Base-by-base conservation (phyloP, 2,329 filamentous ascomycete species). In the Aspergillus udagawae region DNA sequence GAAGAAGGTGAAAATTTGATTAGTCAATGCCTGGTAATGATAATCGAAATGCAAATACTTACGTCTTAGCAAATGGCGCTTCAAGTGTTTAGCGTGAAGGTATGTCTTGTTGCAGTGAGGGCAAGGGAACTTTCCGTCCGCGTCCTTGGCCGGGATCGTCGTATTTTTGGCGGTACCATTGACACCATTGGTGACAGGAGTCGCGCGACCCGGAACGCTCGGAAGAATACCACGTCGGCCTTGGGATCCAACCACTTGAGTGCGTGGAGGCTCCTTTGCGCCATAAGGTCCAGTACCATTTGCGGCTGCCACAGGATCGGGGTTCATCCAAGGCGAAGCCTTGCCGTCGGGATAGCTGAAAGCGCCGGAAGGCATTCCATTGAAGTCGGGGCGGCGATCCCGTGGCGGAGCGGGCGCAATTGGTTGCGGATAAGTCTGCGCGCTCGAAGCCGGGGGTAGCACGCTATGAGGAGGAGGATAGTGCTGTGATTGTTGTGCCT, bases 41-140 rank as follows among this genome's bases (percentile, higher is more conserved):
- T 58, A 35, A 42, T 52, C 41, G 53, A 48, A 54, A 45, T 4
- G 20, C 32, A 49, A n/a, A 27, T 45, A 89, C 92, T 92, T 84
- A 97, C 93, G 94, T 83, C 94, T 84, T 67, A 97, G 81, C 58
- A 97, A 84, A 82, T 97, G 94, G 69, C 94, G 89, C 84, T 97
- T 97, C 67, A 97, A 78, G 77, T 97, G 94, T 82, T 99, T 97
- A 49, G 93, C 90, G 74, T 97, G 94, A 57, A 97, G 82, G 73
- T 99, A 99, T 6, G 92, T 97, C 82, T 97, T 97, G 69, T 91
- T 96, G 79, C 94, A 99, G 75, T 97, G 92, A 68, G 92, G 92
- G 78, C 94, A 99, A 59, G 94, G 93, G 72, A 95, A 99, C 80
- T 97, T 97, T 71, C 94, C 94, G 73, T 97, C 93, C 8, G 92